Conservation (phyloP, 2,329 filamentous ascomycete genomes). For the Venturia nashicola region DNA sequence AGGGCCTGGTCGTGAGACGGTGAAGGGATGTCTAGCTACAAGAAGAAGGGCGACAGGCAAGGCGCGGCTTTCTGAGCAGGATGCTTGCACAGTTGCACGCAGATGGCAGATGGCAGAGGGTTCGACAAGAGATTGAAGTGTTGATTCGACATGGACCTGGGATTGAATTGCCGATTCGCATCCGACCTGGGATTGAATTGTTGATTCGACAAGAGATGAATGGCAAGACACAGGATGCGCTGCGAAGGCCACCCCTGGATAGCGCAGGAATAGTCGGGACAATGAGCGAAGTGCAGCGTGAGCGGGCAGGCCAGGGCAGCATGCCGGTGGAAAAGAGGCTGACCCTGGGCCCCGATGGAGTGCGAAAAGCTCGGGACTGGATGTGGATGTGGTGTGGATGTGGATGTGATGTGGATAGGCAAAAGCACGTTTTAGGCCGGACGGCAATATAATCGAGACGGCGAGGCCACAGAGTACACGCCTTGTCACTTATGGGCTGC, state of each 20-base stretch:
- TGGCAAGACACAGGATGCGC: not conserved
- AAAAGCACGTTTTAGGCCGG: not conserved
- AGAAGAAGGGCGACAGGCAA: not conserved
- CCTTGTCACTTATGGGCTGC: too few species aligned
- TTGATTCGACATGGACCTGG: too few species aligned
- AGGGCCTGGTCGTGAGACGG: not conserved
- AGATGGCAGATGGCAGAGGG: not conserved
- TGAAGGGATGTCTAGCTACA: not conserved
- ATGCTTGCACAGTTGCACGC: not conserved
- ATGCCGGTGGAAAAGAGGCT: too few species aligned
- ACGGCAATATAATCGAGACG: not conserved
- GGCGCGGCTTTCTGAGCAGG: not conserved
- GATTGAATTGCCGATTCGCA: too few species aligned
- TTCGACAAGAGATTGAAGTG: too few species aligned
- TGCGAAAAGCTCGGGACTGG: not conserved
- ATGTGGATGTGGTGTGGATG: not conserved
- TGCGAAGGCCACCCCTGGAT: not conserved
- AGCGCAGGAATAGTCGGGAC: not conserved
- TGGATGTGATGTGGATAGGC: too few species aligned
- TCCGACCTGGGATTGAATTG: too few species aligned
- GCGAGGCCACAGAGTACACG: not conserved
- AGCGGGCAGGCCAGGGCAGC: too few species aligned
- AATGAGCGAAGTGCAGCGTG: not conserved
- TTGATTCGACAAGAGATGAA: too few species aligned
- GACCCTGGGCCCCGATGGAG: not conserved